A percentile compares a stretch with the other conserved stretches of the same genome.
Conservation (phyloP, 768 basidiomycete species). For the Rhizopogon salebrosus region DNA sequence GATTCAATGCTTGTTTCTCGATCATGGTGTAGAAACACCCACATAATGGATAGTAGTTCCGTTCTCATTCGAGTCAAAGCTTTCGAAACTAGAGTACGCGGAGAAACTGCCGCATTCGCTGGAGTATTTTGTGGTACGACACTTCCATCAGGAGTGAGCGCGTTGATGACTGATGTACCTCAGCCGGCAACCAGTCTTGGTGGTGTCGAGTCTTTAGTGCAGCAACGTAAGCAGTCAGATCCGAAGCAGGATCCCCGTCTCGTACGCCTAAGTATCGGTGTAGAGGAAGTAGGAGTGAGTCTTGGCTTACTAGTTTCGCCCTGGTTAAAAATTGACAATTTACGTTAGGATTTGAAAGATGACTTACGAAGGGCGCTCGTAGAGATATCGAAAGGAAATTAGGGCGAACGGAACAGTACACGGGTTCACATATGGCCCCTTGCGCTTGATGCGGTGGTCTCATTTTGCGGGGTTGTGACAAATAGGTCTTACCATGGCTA, state of each 20-base stretch:
- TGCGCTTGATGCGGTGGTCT: too few relatives aligned
- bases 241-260: conserved; percentile 58
- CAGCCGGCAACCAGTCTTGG: conserved; percentile 84
- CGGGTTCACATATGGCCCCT: too few relatives aligned
- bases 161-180: neutral
- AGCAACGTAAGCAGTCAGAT: conserved; percentile 64
- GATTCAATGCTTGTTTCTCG: conserved; percentile 72
- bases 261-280: conserved; percentile 74
- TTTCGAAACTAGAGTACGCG: conserved; percentile 48
- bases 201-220: conserved; percentile 79
- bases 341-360: conserved; percentile 58
- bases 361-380: conserved; percentile 59
- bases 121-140: conserved; percentile 66
- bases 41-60: neutral
- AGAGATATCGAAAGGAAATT: conserved; percentile 23
- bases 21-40: conserved; percentile 42
- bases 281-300: conserved; percentile 70
- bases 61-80: conserved; percentile 27
- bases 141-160: neutral
- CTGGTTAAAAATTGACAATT: neutral
- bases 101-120: conserved; percentile 53
- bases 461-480: too few relatives aligned
- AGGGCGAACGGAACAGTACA: neutral
- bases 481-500: too few relatives aligned
- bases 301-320: conserved; percentile 14